phyloP scores from a whole-genome alignment of 192 early-diverging fungal genomes.

The Umbelopsis isabellina region DNA sequence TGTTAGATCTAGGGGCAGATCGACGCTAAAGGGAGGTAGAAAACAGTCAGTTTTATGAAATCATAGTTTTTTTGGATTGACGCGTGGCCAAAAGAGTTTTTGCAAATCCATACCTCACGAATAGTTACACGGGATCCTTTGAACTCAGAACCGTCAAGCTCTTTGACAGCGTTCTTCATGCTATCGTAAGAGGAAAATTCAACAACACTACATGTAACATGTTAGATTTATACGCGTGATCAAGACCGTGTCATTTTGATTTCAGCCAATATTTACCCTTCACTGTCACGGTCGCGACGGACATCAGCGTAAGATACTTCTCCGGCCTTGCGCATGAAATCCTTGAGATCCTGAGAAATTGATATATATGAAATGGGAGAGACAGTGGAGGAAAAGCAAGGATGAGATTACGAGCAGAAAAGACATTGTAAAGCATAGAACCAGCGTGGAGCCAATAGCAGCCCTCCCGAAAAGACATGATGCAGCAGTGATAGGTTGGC shows the following conservation, averaged over 20 bases:
- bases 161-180: constrained; percentile 82
- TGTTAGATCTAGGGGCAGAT: constrained; percentile 8
- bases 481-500: too few species aligned
- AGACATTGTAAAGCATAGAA: not conserved
- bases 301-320: constrained; percentile 94
- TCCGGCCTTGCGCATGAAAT: constrained; percentile 92
- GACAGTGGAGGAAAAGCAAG: constrained; percentile 19
- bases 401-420: constrained; percentile 2
- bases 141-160: constrained; percentile 78
- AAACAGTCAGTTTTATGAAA: too few species aligned
- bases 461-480: too few species aligned
- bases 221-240: not conserved
- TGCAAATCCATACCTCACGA: constrained; percentile 58
- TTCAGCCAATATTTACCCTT: constrained; percentile 63
- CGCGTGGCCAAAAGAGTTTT: too few species aligned
- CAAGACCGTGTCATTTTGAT: not conserved
- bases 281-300: constrained; percentile 76
- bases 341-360: constrained; percentile 88
- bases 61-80: not conserved
- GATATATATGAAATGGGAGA: constrained; percentile 13
- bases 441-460: too few species aligned
- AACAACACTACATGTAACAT: constrained; percentile 68
- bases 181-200: constrained; percentile 85
- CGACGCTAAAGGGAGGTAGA: not conserved
- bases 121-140: constrained; percentile 68